Conservation (phyloP, 768 basidiomycete genomes). For the Leucosporidium yakuticum region DNA sequence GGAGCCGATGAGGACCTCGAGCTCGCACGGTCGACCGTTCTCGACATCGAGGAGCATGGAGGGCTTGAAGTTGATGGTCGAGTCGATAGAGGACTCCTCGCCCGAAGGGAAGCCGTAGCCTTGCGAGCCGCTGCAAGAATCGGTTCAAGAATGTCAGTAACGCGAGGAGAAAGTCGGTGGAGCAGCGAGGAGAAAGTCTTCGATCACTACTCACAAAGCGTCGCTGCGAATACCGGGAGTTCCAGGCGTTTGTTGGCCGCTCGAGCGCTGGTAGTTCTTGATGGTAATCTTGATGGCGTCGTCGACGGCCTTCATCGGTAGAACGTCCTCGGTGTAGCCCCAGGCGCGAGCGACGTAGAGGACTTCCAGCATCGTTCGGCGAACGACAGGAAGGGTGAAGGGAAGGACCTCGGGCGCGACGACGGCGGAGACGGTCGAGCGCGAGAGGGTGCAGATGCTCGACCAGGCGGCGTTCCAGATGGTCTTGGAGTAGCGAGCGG, state of each 20-base stretch:
- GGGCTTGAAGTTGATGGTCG: conserved; percentile 30
- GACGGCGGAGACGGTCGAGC: conserved; percentile 13
- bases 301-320: conserved; percentile 25
- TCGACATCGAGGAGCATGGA: conserved; percentile 34
- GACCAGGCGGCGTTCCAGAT: conserved; percentile 10
- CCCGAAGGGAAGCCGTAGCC: conserved; percentile 13
- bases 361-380: conserved; percentile 28
- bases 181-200: no score
- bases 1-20: conserved; percentile 30
- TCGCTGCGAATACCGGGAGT: conserved; percentile 13
- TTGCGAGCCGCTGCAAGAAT: not conserved
- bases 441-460: conserved; percentile 22
- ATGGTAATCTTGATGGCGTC: conserved; percentile 25
- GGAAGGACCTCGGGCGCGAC: conserved; percentile 22
- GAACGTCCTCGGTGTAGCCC: conserved; percentile 22
- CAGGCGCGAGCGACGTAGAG: conserved; percentile 27
- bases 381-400: conserved; percentile 26
- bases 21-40: conserved; percentile 28
- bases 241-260: conserved; percentile 6
- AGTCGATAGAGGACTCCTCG: conserved; percentile 4
- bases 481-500: conserved; percentile 18
- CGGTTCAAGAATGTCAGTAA: no score
- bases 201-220: conserved; percentile 1
- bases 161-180: no score
- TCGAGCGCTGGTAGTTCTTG: conserved; percentile 19